A percentile compares a stretch with the other conserved stretches of the same genome.
phyloP scores from a whole-genome alignment of 257 asterid species.

The Scutellaria baicalensis region DNA sequence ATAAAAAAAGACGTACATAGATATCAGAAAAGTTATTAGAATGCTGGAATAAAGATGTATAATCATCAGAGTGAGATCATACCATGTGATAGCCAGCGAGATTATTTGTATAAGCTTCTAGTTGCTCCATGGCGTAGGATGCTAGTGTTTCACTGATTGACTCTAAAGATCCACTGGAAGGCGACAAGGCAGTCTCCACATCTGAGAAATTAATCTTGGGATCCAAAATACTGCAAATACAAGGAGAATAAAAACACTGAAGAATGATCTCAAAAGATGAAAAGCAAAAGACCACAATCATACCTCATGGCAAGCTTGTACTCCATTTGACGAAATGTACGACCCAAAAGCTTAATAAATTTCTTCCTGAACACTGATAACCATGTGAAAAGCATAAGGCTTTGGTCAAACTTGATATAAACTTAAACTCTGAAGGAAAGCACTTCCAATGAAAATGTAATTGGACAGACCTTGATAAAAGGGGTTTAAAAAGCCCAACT shows the following conservation, averaged over 20 bases:
- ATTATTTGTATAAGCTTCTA: conserved; percentile 76
- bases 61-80: conserved; percentile 11
- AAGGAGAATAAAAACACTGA: conserved; percentile 15
- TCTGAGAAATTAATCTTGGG: conserved; percentile 70
- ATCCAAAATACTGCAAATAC: conserved; percentile 72
- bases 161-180: conserved; percentile 36
- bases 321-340: conserved; percentile 68
- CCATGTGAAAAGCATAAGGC: background rate
- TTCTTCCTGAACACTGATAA: conserved; percentile 57
- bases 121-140: conserved; percentile 51
- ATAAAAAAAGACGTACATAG: background rate
- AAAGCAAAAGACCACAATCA: conserved; percentile 8
- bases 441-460: background rate
- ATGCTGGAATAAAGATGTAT: background rate
- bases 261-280: conserved; percentile 6
- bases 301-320: conserved; percentile 97
- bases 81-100: conserved; percentile 64
- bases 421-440: background rate
- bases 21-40: background rate
- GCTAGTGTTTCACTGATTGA: conserved; percentile 42
- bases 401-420: background rate
- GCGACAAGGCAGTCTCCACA: conserved; percentile 26
- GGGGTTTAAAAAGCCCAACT: conserved; percentile 67
- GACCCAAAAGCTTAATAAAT: conserved; percentile 42
- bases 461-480: conserved; percentile 51